phyloP scores from a whole-genome alignment of 768 basidiomycete species.

The Psilocybe tampanensis region DNA sequence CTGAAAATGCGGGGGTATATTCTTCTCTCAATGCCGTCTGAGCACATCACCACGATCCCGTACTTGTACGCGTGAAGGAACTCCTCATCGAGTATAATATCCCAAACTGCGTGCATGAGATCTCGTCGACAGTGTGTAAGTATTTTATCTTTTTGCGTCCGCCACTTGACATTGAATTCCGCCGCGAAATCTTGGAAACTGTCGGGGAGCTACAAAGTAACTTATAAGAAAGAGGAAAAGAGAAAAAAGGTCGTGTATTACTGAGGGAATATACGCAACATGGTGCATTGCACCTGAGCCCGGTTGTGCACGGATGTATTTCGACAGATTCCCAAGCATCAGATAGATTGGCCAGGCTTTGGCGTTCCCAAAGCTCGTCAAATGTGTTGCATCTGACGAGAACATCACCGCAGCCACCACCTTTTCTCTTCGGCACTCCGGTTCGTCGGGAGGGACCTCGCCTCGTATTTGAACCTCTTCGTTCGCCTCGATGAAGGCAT shows the following conservation, averaged over 20 bases:
- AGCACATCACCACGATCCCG: constrained; percentile 32
- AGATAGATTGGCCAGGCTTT: constrained; percentile 36
- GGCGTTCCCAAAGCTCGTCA: constrained; percentile 33
- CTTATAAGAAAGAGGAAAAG: too few species aligned
- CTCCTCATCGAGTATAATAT: constrained; percentile 31
- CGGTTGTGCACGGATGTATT: constrained; percentile 36
- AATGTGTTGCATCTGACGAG: constrained; percentile 22
- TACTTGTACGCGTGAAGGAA: constrained; percentile 34
- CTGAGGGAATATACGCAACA: constrained; percentile 42
- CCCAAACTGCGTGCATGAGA: constrained; percentile 28
- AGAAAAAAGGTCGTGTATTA: too few species aligned
- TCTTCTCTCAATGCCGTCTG: constrained; percentile 30
- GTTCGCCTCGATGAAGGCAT: constrained; percentile 32
- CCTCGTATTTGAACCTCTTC: constrained; percentile 26
- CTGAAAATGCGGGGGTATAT: constrained; percentile 36
- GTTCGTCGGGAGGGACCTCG: constrained; percentile 22
- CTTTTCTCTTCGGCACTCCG: constrained; percentile 27
- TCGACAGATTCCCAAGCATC: constrained; percentile 39
- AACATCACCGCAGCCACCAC: constrained; percentile 29
- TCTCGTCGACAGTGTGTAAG: constrained; percentile 35
- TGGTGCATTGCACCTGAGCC: constrained; percentile 34
- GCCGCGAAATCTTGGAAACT: constrained; percentile 18
- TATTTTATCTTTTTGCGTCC: constrained; percentile 15
- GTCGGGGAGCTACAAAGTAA: constrained; percentile 16
- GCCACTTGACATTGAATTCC: constrained; percentile 22